Percentiles rank a stretch among this genome's conserved stretches.
phyloP scores from a whole-genome alignment of 257 asterid genomes.

The Fraxinus pennsylvanica region DNA sequence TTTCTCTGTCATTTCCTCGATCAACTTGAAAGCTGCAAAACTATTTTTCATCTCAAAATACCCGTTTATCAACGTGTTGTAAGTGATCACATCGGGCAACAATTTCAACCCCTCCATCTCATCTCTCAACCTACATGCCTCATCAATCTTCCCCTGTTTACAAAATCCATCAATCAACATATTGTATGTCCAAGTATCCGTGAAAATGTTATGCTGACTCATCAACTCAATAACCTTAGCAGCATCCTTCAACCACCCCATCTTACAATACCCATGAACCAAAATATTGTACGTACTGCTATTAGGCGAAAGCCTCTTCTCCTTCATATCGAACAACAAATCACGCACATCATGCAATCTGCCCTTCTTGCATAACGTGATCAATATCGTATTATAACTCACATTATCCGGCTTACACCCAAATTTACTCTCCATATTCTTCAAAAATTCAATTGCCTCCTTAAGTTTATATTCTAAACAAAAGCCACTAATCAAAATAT shows the following conservation, averaged over 20 bases:
- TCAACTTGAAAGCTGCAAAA: slow-evolving; percentile 49
- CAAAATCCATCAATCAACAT: slow-evolving; percentile 71
- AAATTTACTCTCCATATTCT: slow-evolving; percentile 53
- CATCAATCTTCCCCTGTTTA: slow-evolving; percentile 55
- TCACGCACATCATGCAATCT: slow-evolving; percentile 63
- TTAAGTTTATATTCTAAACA: slow-evolving; percentile 60
- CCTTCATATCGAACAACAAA: slow-evolving; percentile 70
- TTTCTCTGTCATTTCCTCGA: slow-evolving; percentile 64
- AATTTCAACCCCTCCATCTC: slow-evolving; percentile 67
- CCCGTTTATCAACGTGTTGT: slow-evolving; percentile 74
- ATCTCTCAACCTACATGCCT: slow-evolving; percentile 61
- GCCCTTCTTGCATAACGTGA: slow-evolving; percentile 70
- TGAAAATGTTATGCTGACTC: slow-evolving; percentile 55
- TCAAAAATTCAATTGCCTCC: slow-evolving; percentile 57
- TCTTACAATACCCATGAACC: slow-evolving; percentile 72
- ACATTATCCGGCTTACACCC: slow-evolving; percentile 59
- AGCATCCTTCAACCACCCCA: slow-evolving; percentile 83
- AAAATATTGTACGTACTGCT: slow-evolving; percentile 65
- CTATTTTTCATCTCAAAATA: slow-evolving; percentile 51
- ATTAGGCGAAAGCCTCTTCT: slow-evolving; percentile 59
- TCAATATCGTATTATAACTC: slow-evolving; percentile 69
- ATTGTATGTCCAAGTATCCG: slow-evolving; percentile 77
- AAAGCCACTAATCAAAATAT: slow-evolving; percentile 66
- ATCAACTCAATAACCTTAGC: slow-evolving; percentile 64
- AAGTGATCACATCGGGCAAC: slow-evolving; percentile 75